Percentiles rank a stretch among this genome's conserved stretches.
phyloP scores from a whole-genome alignment of 768 basidiomycete species.

The Tulasnella sp. region DNA sequence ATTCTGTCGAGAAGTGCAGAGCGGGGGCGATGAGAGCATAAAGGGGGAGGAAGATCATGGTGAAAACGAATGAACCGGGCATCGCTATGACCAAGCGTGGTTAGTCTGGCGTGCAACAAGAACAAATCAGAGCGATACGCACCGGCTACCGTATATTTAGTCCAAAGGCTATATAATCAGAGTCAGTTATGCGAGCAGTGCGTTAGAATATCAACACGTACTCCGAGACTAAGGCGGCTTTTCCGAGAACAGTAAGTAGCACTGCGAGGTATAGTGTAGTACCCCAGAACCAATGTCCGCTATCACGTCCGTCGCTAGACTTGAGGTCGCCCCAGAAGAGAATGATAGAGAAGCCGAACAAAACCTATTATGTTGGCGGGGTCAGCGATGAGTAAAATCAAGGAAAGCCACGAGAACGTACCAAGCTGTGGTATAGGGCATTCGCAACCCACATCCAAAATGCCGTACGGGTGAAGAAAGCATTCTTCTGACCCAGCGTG shows the following conservation, averaged over 20 bases:
- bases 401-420: constrained; percentile 29
- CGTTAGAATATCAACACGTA: constrained; percentile 33
- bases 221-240: constrained; percentile 96
- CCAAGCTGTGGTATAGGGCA: constrained; percentile 80
- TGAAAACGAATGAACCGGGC: constrained; percentile 90
- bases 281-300: constrained; percentile 98
- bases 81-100: constrained; percentile 47
- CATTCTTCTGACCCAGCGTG: constrained; percentile 84
- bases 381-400: constrained; percentile 1
- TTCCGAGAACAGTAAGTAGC: constrained; percentile 87
- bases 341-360: constrained; percentile 78
- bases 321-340: constrained; percentile 91
- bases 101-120: neutral
- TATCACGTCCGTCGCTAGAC: constrained; percentile 63
- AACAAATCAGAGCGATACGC: constrained; percentile 19
- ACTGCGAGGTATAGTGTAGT: constrained; percentile 91
- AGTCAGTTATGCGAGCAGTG: neutral
- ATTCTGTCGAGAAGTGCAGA: constrained; percentile 82
- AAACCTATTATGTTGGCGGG: constrained; percentile 38
- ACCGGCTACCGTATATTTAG: constrained; percentile 95
- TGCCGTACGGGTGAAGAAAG: constrained; percentile 78
- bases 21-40: constrained; percentile 80
- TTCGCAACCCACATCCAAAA: constrained; percentile 91
- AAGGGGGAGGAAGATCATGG: constrained; percentile 89
- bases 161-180: constrained; percentile 67